phyloP scores from a whole-genome alignment of 1,139 yeast species.

The Nakaseomyces uthaithaninus region DNA sequence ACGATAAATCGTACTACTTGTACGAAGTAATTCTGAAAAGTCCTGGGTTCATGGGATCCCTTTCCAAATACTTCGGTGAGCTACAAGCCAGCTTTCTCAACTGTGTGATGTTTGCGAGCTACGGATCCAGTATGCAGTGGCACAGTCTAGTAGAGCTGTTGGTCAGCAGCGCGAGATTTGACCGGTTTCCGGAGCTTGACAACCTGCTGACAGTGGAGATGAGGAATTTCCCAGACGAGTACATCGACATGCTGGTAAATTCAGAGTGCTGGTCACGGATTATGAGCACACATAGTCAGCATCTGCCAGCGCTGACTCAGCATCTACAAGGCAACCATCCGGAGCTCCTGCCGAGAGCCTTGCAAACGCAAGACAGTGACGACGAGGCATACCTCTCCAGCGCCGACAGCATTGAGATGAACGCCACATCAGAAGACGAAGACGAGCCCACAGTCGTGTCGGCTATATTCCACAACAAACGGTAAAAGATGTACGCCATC shows the following conservation, averaged over 20 bases:
- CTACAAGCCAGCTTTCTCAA: constrained; percentile 36
- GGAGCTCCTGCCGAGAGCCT: too few relatives aligned
- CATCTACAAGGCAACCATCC: too few relatives aligned
- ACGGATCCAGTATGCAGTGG: constrained; percentile 42
- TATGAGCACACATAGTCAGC: neutral
- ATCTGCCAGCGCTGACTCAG: neutral
- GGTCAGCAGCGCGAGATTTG: constrained; percentile 13
- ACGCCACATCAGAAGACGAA: constrained; percentile 4
- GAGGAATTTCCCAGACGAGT: constrained; percentile 34
- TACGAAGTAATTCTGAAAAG: constrained; percentile 25
- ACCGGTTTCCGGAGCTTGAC: constrained; percentile 23
- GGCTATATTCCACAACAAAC: neutral
- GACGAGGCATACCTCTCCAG: neutral
- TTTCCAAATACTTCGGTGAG: constrained; percentile 34
- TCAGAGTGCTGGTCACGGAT: constrained; percentile 5
- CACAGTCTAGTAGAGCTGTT: constrained; percentile 33
- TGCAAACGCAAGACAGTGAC: too few relatives aligned
- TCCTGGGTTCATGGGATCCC: constrained; percentile 12
- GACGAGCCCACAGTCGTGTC: constrained; percentile 1
- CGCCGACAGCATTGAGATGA: neutral
- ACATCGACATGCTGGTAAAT: constrained; percentile 33
- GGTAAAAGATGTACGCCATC: too few relatives aligned
- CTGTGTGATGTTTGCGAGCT: constrained; percentile 37
- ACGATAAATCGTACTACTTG: constrained; percentile 41
- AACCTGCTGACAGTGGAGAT: constrained; percentile 30